Percentiles rank a stretch among this genome's conserved stretches.
Conservation (phyloP, 805 yeast species). For the Metschnikowia cerradonensis region DNA sequence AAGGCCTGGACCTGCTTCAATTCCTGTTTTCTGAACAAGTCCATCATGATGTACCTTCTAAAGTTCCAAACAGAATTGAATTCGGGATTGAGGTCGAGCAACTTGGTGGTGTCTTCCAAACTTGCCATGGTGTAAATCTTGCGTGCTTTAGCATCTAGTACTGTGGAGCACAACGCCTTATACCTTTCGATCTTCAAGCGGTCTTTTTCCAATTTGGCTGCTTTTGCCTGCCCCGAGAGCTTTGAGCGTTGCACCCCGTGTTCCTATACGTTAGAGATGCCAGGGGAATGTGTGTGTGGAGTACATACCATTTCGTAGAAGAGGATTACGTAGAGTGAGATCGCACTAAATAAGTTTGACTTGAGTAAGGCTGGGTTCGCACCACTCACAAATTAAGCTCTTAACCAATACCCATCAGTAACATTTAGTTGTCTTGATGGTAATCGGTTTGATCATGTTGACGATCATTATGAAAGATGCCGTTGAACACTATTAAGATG, state of each 20-base stretch:
- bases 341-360: not conserved
- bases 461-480: too few relatives aligned
- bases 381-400: not conserved
- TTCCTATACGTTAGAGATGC: slow-evolving; percentile 31
- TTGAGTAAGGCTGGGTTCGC: not conserved
- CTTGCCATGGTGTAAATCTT: slow-evolving; percentile 26
- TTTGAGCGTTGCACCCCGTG: slow-evolving; percentile 69
- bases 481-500: too few relatives aligned
- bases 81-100: slow-evolving; percentile 75
- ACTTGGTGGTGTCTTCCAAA: slow-evolving; percentile 50
- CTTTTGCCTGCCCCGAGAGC: slow-evolving; percentile 52
- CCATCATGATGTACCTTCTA: slow-evolving; percentile 64
- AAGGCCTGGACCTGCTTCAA: slow-evolving; percentile 22
- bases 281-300: too few relatives aligned
- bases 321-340: not conserved
- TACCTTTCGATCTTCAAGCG: slow-evolving; percentile 56
- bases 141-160: slow-evolving; percentile 32
- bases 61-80: slow-evolving; percentile 87
- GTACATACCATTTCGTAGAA: slow-evolving; percentile 9
- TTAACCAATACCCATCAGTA: not conserved
- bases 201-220: slow-evolving; percentile 54
- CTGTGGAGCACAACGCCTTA: slow-evolving; percentile 38
- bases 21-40: slow-evolving; percentile 21
- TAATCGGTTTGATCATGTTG: too few relatives aligned
- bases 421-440: too few relatives aligned